phyloP scores from a whole-genome alignment of 805 yeast species.

The Sugiyamaella mastotermitis region DNA sequence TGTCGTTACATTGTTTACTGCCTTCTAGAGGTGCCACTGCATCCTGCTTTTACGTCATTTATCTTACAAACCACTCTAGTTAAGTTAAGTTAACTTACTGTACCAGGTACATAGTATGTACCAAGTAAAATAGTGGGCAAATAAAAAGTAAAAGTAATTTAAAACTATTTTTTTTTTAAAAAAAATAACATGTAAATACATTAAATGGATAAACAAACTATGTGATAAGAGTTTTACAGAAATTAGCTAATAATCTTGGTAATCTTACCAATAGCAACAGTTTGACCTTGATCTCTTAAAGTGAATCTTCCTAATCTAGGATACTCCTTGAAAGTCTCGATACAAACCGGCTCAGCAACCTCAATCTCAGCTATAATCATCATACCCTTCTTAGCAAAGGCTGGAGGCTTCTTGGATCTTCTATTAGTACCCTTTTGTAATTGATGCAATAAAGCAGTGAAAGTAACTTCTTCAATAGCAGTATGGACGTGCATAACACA shows the following conservation, averaged over 20 bases:
- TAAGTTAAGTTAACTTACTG: too few relatives aligned
- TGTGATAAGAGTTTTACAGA: too few relatives aligned
- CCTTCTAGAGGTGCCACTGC: too few relatives aligned
- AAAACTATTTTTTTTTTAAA: too few relatives aligned
- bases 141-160: too few relatives aligned
- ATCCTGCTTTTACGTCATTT: too few relatives aligned
- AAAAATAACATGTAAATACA: too few relatives aligned
- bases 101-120: too few relatives aligned
- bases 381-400: conserved; percentile 98
- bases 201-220: too few relatives aligned
- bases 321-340: conserved; percentile 85
- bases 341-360: conserved; percentile 80
- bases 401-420: conserved; percentile 93
- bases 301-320: conserved; percentile 98
- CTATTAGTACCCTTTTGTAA: conserved; percentile 96
- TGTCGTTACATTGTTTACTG: too few relatives aligned
- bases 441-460: conserved; percentile 80
- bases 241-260: conserved; percentile 63
- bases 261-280: conserved; percentile 97
- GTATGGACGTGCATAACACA: conserved; percentile 99
- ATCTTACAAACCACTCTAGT: too few relatives aligned
- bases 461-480: conserved; percentile 90
- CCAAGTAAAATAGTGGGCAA: too few relatives aligned
- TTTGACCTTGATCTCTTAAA: conserved; percentile 95
- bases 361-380: conserved; percentile 91